A percentile compares a stretch with the other conserved stretches of the same genome.
These are phyloP conservation scores for Pleurotus pulmonarius DNA, from an alignment of 768 basidiomycete species.

Conservation along the genomic window DNA sequence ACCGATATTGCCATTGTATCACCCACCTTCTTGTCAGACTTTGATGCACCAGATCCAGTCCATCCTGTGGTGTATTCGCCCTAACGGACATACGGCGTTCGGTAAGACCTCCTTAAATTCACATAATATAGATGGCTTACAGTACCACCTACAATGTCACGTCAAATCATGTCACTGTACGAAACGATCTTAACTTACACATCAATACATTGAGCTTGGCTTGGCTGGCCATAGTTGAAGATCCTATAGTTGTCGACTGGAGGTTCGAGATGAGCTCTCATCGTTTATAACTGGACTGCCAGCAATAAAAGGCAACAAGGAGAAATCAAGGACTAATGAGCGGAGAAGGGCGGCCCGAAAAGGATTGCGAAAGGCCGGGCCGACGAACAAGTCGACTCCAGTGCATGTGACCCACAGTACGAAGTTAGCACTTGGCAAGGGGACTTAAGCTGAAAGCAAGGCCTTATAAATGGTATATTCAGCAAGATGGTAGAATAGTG, in stretches of 20 bases:
- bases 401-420: neutral
- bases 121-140: conserved; percentile 17
- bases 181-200: conserved; percentile 46
- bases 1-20: neutral
- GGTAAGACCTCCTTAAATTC: no score
- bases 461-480: neutral
- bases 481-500: neutral
- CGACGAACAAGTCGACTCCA: neutral
- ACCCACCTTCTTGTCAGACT: conserved; percentile 88
- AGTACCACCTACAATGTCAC: conserved; percentile 30
- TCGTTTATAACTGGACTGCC: neutral
- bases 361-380: neutral
- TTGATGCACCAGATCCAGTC: conserved; percentile 88
- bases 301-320: neutral
- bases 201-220: conserved; percentile 69
- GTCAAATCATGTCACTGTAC: neutral
- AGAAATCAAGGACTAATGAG: neutral
- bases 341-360: neutral
- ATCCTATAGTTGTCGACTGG: no score
- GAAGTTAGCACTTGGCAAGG: no score
- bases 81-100: conserved; percentile 20
- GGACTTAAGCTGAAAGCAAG: no score
- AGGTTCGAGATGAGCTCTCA: neutral
- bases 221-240: conserved; percentile 18
- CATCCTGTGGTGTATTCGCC: conserved; percentile 96